phyloP scores from a whole-genome alignment of 2,329 filamentous ascomycete genomes.

The Tolypocladium album region DNA sequence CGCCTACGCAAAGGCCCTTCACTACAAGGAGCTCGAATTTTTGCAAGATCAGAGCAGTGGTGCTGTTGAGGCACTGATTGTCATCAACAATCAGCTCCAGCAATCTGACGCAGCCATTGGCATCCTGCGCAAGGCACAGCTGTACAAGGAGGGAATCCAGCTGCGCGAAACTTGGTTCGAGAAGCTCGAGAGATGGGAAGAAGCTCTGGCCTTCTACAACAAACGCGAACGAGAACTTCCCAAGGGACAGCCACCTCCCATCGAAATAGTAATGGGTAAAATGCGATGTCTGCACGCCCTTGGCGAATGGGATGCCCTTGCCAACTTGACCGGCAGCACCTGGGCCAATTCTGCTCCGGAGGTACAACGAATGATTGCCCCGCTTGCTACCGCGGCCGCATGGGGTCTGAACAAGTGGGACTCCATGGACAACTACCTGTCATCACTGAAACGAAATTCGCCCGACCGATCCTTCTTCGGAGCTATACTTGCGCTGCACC shows the following conservation, averaged over 20 bases:
- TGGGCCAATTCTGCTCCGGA: slow-evolving; percentile 87
- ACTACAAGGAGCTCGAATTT: slow-evolving; percentile 98
- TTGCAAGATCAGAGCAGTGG: slow-evolving; percentile 93
- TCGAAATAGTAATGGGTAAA: slow-evolving; percentile 98
- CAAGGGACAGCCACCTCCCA: slow-evolving; percentile 48
- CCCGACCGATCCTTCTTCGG: slow-evolving; percentile 97
- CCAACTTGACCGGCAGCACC: slow-evolving; percentile 78
- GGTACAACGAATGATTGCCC: slow-evolving; percentile 82
- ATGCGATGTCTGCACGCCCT: slow-evolving; percentile 97
- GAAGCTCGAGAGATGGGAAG: slow-evolving; percentile 96
- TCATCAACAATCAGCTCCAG: slow-evolving; percentile 98
- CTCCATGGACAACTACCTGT: slow-evolving; percentile 93
- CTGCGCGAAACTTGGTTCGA: slow-evolving; percentile 98
- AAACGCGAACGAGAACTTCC: slow-evolving; percentile 66
- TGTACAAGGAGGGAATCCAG: slow-evolving; percentile 86
- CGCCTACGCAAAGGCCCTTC: slow-evolving; percentile 92
- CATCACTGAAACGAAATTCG: slow-evolving; percentile 86
- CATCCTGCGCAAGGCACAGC: slow-evolving; percentile 90
- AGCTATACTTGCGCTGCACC: slow-evolving; percentile 86
- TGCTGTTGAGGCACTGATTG: slow-evolving; percentile 93
- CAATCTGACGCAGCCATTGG: slow-evolving; percentile 98
- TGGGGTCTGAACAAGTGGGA: slow-evolving; percentile 98
- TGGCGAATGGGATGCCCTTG: slow-evolving; percentile 93
- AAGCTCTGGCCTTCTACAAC: slow-evolving; percentile 85
- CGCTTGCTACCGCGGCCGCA: slow-evolving; percentile 85